These are phyloP conservation scores for Tremellales sp. DNA, from an alignment of 1,284 basidiomycete species.

Conservation along the genomic window DNA sequence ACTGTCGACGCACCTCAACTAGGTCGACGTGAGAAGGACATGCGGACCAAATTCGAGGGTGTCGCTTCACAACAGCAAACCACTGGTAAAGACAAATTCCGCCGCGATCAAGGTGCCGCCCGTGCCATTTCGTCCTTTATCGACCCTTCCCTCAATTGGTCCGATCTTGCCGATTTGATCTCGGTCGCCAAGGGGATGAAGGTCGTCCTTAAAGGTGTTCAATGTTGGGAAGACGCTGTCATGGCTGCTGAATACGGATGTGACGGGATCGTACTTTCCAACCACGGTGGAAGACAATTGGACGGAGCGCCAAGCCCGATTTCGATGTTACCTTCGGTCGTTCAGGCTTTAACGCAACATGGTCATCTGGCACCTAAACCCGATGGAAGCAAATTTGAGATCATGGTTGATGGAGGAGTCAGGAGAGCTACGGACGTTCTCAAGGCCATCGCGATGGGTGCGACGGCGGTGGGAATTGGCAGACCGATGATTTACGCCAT, in stretches of 20 bases:
- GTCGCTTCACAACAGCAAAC: conserved; percentile 65
- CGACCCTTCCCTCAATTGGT: conserved; percentile 82
- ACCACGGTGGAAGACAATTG: conserved; percentile 87
- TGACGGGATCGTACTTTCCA: conserved; percentile 78
- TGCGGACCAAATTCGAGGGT: conserved; percentile 92
- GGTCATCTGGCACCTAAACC: conserved; percentile 53
- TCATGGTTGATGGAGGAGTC: conserved; percentile 91
- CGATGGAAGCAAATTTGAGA: conserved; percentile 60
- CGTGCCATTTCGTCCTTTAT: conserved; percentile 95
- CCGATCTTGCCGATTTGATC: conserved; percentile 81
- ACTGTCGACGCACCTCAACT: conserved; percentile 92
- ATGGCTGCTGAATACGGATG: conserved; percentile 77
- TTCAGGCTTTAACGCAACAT: conserved; percentile 63
- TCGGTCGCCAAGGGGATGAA: conserved; percentile 83
- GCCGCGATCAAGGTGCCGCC: conserved; percentile 85
- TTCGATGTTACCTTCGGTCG: conserved; percentile 84
- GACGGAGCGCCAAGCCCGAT: conserved; percentile 88
- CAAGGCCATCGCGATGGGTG: conserved; percentile 88
- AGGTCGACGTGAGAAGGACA: conserved; percentile 88
- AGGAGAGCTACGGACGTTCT: conserved; percentile 85
- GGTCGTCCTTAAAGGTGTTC: conserved; percentile 86
- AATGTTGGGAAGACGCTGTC: conserved; percentile 90
- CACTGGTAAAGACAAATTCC: conserved; percentile 57
- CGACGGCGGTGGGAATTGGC: conserved; percentile 69
- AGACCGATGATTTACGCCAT: conserved; percentile 85